Evolutionary conservation across 2,329 filamentous ascomycete genomes (phyloP).

Genomic region (Alternaria dauci): DNA sequence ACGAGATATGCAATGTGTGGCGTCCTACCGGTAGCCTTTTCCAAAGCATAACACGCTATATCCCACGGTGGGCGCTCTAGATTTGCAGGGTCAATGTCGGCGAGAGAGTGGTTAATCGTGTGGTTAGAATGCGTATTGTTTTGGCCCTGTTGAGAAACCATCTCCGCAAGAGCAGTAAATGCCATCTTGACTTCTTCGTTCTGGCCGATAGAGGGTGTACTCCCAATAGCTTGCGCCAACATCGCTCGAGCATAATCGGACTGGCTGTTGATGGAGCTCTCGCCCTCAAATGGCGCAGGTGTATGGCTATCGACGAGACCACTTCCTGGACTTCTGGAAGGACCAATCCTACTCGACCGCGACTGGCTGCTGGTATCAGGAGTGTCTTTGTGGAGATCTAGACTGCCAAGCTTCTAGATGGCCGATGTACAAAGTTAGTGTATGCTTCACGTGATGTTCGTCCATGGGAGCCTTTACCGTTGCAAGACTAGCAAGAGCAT

Average conservation of each 20-base stretch:
- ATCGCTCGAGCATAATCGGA: slow-evolving; percentile 58
- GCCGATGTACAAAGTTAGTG: not conserved
- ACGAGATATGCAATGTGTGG: not conserved
- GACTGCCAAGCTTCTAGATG: slow-evolving; percentile 30
- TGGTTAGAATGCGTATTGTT: slow-evolving; percentile 24
- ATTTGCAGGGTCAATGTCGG: slow-evolving; percentile 36
- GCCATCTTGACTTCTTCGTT: slow-evolving; percentile 47
- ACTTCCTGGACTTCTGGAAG: slow-evolving; percentile 19
- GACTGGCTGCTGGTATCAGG: slow-evolving; percentile 37
- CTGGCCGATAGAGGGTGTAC: slow-evolving; percentile 43
- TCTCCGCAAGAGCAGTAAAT: slow-evolving; percentile 42
- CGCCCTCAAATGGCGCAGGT: slow-evolving; percentile 57
- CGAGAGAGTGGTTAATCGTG: slow-evolving; percentile 35
- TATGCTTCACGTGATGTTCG: not conserved
- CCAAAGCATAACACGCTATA: slow-evolving; percentile 33
- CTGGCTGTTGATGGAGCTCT: slow-evolving; percentile 59
- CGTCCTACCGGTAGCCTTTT: slow-evolving; percentile 40
- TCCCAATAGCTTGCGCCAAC: slow-evolving; percentile 53
- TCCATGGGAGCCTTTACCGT: not conserved
- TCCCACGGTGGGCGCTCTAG: slow-evolving; percentile 46
- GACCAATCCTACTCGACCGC: slow-evolving; percentile 29
- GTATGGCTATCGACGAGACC: slow-evolving; percentile 37
- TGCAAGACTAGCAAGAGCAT: slow-evolving; percentile 50
- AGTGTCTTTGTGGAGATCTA: slow-evolving; percentile 34
- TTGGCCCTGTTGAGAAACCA: slow-evolving; percentile 42